phyloP scores from a whole-genome alignment of 1,139 yeast species.

The Geotrichum restrictum region DNA sequence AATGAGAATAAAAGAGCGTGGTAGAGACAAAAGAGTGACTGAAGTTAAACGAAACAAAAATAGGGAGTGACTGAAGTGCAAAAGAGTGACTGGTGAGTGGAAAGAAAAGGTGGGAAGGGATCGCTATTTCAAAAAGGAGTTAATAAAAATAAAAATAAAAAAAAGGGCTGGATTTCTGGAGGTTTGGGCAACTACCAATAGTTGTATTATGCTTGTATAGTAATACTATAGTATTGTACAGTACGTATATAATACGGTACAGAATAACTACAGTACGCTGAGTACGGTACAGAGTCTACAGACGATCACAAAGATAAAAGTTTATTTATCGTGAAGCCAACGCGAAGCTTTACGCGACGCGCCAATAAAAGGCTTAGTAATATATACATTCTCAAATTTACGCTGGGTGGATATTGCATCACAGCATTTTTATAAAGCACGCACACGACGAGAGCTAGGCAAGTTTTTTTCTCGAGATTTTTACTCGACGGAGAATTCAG shows the following conservation, averaged over 20 bases:
- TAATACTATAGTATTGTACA: too few relatives aligned
- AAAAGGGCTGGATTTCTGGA: not conserved
- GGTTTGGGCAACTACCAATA: not conserved
- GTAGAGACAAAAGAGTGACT: not conserved
- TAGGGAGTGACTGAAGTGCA: not conserved
- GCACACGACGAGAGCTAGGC: not conserved
- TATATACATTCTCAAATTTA: too few relatives aligned
- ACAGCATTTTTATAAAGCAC: not conserved
- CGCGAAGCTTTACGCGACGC: too few relatives aligned
- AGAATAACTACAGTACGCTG: too few relatives aligned
- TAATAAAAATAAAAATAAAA: conserved; percentile 2
- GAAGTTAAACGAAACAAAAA: not conserved
- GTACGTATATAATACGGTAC: too few relatives aligned
- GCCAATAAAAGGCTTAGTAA: not conserved
- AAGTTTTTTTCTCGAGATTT: not conserved
- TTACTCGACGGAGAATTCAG: conserved; percentile 31
- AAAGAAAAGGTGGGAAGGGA: not conserved
- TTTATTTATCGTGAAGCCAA: too few relatives aligned
- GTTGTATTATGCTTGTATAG: too few relatives aligned
- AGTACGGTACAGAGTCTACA: too few relatives aligned
- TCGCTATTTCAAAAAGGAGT: not conserved
- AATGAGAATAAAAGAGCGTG: not conserved
- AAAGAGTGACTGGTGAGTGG: not conserved
- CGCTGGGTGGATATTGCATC: too few relatives aligned
- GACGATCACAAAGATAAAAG: too few relatives aligned